These are phyloP conservation scores for Pseudocercospora eumusae DNA, from an alignment of 2,329 filamentous ascomycete genomes.

Conservation along the genomic window DNA sequence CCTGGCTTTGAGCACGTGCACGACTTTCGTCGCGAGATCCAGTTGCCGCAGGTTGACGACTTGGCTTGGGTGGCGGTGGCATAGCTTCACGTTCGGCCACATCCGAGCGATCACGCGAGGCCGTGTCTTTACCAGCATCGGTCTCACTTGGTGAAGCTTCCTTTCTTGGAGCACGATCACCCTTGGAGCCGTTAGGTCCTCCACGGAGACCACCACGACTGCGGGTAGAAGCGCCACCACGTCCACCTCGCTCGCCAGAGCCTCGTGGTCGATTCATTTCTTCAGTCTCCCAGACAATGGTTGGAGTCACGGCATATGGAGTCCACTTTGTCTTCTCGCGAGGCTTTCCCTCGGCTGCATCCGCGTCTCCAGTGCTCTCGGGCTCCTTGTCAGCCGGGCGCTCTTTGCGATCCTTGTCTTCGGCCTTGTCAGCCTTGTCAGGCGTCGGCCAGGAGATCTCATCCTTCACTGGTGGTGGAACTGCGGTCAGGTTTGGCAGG, in stretches of 20 bases:
- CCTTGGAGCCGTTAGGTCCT: slow-evolving; percentile 42
- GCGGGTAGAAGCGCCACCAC: slow-evolving; percentile 55
- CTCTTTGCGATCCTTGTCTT: slow-evolving; percentile 75
- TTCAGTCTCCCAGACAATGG: slow-evolving; percentile 80
- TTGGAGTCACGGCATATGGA: slow-evolving; percentile 76
- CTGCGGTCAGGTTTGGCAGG: slow-evolving; percentile 29
- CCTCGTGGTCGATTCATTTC: slow-evolving; percentile 32
- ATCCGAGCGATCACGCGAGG: slow-evolving; percentile 26
- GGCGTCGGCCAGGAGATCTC: slow-evolving; percentile 86
- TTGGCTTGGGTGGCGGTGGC: slow-evolving; percentile 32
- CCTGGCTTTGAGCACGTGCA: slow-evolving; percentile 19
- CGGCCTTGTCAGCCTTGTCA: slow-evolving; percentile 60
- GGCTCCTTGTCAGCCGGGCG: slow-evolving; percentile 60
- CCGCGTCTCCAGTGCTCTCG: slow-evolving; percentile 62
- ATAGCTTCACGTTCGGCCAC: slow-evolving; percentile 35
- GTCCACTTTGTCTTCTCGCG: slow-evolving; percentile 82
- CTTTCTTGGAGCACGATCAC: slow-evolving; percentile 38
- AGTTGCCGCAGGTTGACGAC: slow-evolving; percentile 14
- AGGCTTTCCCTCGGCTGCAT: slow-evolving; percentile 54
- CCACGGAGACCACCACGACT: slow-evolving; percentile 48
- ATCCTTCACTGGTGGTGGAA: slow-evolving; percentile 70
- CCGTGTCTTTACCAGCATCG: slow-evolving; percentile 18
- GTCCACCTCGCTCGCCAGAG: slow-evolving; percentile 56
- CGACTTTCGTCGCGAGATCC: slow-evolving; percentile 24
- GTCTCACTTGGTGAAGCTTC: slow-evolving; percentile 23